Conservation (phyloP, 2,329 filamentous ascomycete species). For the Mycosphaerella arachidis region DNA sequence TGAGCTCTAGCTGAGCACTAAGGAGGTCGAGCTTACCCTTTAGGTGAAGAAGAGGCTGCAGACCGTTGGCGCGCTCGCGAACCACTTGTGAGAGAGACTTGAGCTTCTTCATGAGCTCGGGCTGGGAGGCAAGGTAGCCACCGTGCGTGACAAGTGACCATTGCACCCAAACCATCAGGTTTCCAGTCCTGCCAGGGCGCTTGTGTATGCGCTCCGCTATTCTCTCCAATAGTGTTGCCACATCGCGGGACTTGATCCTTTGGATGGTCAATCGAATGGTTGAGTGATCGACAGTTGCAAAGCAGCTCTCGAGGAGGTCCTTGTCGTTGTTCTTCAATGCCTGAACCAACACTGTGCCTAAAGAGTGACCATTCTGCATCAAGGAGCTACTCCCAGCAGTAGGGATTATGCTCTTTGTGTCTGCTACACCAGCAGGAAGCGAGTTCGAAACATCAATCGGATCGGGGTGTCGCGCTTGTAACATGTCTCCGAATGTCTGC, state of each 20-base stretch:
- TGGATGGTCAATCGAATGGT: constrained; percentile 87
- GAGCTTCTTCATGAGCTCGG: constrained; percentile 75
- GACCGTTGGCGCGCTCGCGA: constrained; percentile 75
- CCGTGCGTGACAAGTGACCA: constrained; percentile 92
- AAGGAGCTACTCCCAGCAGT: constrained; percentile 46
- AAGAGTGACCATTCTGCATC: constrained; percentile 49
- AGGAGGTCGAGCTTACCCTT: constrained; percentile 96
- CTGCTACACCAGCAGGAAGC: constrained; percentile 23
- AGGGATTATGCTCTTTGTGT: constrained; percentile 38
- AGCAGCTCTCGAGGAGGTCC: constrained; percentile 84
- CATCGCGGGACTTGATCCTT: constrained; percentile 78
- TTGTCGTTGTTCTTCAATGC: constrained; percentile 88
- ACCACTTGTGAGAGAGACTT: constrained; percentile 79
- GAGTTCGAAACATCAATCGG: constrained; percentile 70
- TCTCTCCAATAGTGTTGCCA: constrained; percentile 72
- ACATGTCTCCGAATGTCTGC: constrained; percentile 82
- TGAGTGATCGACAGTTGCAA: constrained; percentile 70
- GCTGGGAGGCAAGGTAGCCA: constrained; percentile 80
- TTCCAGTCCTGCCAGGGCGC: constrained; percentile 81
- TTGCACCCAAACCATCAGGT: constrained; percentile 91
- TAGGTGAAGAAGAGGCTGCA: constrained; percentile 76
- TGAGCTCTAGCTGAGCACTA: constrained; percentile 78
- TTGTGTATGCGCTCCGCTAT: constrained; percentile 82
- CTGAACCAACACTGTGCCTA: constrained; percentile 89
- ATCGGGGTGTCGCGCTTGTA: constrained; percentile 64